phyloP scores from a whole-genome alignment of 164 flowering plant genomes.

The Akebia trifoliata region DNA sequence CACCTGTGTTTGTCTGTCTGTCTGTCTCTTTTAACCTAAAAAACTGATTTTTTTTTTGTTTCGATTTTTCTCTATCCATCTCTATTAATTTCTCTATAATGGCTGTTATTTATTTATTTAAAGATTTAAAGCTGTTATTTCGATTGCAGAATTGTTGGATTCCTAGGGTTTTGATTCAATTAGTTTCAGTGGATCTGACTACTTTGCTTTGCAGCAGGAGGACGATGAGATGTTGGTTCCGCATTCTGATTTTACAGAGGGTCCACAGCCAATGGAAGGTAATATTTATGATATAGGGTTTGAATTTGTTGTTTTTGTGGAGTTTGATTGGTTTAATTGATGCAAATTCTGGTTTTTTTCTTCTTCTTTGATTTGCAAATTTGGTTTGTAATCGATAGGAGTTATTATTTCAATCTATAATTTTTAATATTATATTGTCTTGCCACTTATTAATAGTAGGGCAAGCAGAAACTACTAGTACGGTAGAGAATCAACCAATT shows the following conservation, averaged over 20 bases:
- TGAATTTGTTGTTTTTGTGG: slow-evolving; percentile 12
- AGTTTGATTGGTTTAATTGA: neutral
- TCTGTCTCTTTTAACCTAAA: neutral
- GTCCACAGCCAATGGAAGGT: slow-evolving; percentile 75
- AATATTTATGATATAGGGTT: neutral
- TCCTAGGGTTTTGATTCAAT: slow-evolving; percentile 32
- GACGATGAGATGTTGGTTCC: slow-evolving; percentile 94
- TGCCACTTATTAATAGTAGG: slow-evolving; percentile 21
- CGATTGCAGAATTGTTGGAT: slow-evolving; percentile 4
- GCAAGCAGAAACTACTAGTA: slow-evolving; percentile 37
- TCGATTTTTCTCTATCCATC: neutral
- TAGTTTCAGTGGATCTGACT: slow-evolving; percentile 12
- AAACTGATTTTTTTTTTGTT: neutral
- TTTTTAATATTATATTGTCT: neutral
- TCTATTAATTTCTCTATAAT: slow-evolving; percentile 2
- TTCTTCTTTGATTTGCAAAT: neutral
- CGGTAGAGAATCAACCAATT: slow-evolving; percentile 41
- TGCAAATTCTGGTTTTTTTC: slow-evolving; percentile 1
- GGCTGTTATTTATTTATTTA: slow-evolving; percentile 5
- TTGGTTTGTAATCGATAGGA: neutral
- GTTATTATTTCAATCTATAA: neutral
- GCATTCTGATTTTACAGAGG: slow-evolving; percentile 59
- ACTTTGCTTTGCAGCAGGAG: slow-evolving; percentile 50
- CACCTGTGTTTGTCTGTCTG: no score
- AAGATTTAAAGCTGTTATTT: neutral